Percentiles rank a stretch among this genome's conserved stretches.
phyloP scores from a whole-genome alignment of 306 rosid species.

The Trifolium pratense region DNA sequence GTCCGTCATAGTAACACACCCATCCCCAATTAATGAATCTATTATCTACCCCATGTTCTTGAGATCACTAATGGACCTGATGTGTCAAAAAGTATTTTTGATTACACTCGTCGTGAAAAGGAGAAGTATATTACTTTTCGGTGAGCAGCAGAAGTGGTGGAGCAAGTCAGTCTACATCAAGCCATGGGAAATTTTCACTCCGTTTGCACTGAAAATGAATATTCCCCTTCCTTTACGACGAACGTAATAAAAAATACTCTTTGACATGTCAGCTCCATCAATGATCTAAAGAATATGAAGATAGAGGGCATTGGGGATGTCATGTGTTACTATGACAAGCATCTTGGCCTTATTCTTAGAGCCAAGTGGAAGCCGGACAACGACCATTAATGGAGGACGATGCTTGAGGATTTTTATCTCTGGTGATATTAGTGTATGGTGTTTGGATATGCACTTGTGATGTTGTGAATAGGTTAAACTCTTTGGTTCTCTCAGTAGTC shows the following conservation, averaged over 20 bases:
- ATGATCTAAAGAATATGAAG: slow-evolving; percentile 62
- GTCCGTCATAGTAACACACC: slow-evolving; percentile 49
- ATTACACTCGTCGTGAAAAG: slow-evolving; percentile 54
- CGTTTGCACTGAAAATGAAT: slow-evolving; percentile 56
- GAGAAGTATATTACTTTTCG: slow-evolving; percentile 54
- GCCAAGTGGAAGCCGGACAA: slow-evolving; percentile 58
- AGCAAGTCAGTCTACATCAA: slow-evolving; percentile 51
- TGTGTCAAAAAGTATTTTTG: slow-evolving; percentile 51
- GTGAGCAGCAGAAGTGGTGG: slow-evolving; percentile 57
- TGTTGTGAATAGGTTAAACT: no score
- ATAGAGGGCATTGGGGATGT: slow-evolving; percentile 49
- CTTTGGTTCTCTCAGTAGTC: no score
- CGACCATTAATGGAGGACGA: background rate
- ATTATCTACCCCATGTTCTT: no score
- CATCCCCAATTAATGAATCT: no score
- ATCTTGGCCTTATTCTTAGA: slow-evolving; percentile 71
- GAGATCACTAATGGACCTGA: slow-evolving; percentile 60
- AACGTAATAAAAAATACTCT: slow-evolving; percentile 51
- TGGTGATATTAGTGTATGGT: background rate
- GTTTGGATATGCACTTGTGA: no score
- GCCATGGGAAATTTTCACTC: slow-evolving; percentile 50
- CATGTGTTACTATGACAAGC: slow-evolving; percentile 50
- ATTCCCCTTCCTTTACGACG: slow-evolving; percentile 56
- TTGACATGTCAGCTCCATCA: slow-evolving; percentile 53
- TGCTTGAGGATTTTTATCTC: background rate